A percentile compares a stretch with the other conserved stretches of the same genome.
phyloP scores from a whole-genome alignment of 345 rosid species.

The Orychophragmus violaceus region DNA sequence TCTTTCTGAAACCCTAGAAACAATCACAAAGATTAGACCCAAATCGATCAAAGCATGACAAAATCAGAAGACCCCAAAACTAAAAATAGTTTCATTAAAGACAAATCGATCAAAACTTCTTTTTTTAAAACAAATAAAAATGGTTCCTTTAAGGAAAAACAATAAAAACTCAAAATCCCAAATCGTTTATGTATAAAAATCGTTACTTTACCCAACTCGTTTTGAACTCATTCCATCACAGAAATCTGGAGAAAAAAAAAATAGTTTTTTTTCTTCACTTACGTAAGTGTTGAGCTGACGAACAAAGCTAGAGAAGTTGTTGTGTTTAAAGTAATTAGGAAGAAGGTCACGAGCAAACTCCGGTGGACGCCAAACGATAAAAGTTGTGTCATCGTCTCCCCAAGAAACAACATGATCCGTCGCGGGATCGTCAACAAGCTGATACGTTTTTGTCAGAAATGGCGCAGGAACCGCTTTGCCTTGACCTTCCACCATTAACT shows the following conservation, averaged over 20 bases:
- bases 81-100: too few species aligned
- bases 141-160: background rate
- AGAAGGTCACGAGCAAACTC: conserved; percentile 26
- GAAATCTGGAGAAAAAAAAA: conserved; percentile 13
- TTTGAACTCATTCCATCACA: too few species aligned
- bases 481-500: conserved; percentile 71
- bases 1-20: conserved; percentile 86
- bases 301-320: conserved; percentile 65
- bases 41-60: too few species aligned
- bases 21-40: too few species aligned
- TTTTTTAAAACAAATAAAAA: too few species aligned
- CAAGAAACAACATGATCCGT: conserved; percentile 60
- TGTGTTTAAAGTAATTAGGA: conserved; percentile 68
- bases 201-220: too few species aligned
- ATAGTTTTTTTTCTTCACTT: conserved; percentile 20
- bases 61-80: too few species aligned
- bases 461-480: conserved; percentile 83
- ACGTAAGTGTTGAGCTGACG: conserved; percentile 73
- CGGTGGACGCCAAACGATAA: conserved; percentile 38
- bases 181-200: too few species aligned
- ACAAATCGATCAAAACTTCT: too few species aligned
- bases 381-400: conserved; percentile 68
- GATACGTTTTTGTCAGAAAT: conserved; percentile 75
- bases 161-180: background rate
- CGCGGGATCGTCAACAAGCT: conserved; percentile 76